Base-by-base conservation (phyloP, 306 rosid species). In the Arachis hypogaea region DNA sequence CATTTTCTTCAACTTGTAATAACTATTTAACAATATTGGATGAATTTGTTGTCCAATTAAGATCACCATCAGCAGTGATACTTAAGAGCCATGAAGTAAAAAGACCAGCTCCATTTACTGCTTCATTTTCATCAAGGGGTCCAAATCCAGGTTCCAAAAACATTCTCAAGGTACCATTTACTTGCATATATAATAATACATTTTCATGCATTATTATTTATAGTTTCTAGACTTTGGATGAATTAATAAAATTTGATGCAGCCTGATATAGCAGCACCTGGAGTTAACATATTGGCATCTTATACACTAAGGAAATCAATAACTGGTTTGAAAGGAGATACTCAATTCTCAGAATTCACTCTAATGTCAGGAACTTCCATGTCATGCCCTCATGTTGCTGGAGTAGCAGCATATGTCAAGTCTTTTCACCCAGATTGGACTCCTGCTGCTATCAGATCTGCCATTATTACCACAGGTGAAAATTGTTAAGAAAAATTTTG, bases 311-410 rank as follows among this genome's bases (percentile, higher is more conserved):
- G 54, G 78, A 88, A 75, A 47, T 84, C 97, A n/a, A 59, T 91
- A 4, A 89, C 95, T 29, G 97, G 96, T 46, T 64, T 54, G 57
- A 56, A 80, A 72, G 97, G 90, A 2, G 97, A 94, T 78, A 89
- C 89, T 0, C 96, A 83, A 71, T 91, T 82, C 78, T 94, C 99
- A 5, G 85, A 88, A 67, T 94, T 89, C 56, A 86, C 90, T 8
- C 63, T 94, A 59, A 81, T 91, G 97, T 89, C 97, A 5, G 96
- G 97, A 33, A 91, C 97, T 85, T 94, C 99, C 71, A 94, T 94
- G 97, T 69, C 99, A 5, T 94, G 99, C 66, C 99, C 99, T 12
- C 99, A 94, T 71, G 91, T 83, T 33, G 86, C 95, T n/a, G 99
- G 94, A 12, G 88, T 82, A 33, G 95, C 96, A 3, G 96, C 97